Evolutionary conservation across 768 basidiomycete species (phyloP).

Genomic region (Boletus patriciae): DNA sequence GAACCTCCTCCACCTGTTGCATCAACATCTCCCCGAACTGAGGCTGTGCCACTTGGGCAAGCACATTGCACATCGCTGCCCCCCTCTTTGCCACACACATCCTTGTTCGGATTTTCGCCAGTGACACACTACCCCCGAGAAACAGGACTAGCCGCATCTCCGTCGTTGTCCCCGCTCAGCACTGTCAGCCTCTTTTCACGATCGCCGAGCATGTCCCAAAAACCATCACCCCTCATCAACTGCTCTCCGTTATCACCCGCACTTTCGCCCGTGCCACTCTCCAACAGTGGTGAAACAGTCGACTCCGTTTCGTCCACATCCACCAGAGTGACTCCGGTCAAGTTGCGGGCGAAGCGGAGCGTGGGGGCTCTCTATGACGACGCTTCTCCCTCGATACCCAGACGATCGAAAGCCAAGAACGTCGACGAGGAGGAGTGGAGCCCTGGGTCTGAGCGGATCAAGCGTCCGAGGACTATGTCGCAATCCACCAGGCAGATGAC

Average conservation of each 20-base stretch:
- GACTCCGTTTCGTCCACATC: neutral
- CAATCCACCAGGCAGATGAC: neutral
- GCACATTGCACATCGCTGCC: neutral
- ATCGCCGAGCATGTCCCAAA: slow-evolving; percentile 8
- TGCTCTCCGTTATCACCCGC: neutral
- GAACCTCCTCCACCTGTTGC: neutral
- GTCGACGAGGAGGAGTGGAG: slow-evolving; percentile 27
- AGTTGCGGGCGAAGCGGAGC: slow-evolving; percentile 14
- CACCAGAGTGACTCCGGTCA: neutral
- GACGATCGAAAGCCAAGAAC: slow-evolving; percentile 14
- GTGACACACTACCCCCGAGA: neutral
- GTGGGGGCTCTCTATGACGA: slow-evolving; percentile 3
- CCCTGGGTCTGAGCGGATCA: slow-evolving; percentile 5
- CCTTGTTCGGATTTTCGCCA: neutral
- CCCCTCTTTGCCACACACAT: neutral
- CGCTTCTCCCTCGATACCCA: neutral
- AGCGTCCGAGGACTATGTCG: neutral
- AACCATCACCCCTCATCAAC: neutral
- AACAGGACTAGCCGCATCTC: neutral
- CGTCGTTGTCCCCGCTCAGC: slow-evolving; percentile 17
- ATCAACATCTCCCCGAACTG: neutral
- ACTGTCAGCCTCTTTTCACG: slow-evolving; percentile 11
- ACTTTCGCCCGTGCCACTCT: neutral
- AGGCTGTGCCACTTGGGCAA: neutral
- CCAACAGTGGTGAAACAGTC: neutral